These are phyloP conservation scores for Vinca major DNA, from an alignment of 305 asterid genomes.

Conservation along the genomic window DNA sequence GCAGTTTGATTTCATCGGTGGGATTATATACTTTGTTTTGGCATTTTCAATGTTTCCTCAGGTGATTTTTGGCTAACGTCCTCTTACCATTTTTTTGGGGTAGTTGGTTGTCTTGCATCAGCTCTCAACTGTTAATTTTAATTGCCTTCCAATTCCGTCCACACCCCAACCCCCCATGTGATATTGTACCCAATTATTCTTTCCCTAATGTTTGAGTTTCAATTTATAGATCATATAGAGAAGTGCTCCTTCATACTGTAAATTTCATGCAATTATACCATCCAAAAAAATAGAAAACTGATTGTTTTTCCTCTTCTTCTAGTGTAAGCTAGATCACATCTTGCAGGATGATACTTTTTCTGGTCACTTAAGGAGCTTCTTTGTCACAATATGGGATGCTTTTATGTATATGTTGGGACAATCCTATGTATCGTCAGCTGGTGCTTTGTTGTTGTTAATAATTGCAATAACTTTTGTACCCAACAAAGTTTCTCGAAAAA, in stretches of 20 bases:
- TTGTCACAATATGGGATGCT: conserved; percentile 74
- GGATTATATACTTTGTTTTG: conserved; percentile 77
- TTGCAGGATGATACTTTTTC: conserved; percentile 72
- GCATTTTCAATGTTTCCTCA: conserved; percentile 97
- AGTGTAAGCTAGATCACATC: conserved; percentile 95
- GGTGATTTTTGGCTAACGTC: conserved; percentile 40
- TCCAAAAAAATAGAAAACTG: conserved; percentile 9
- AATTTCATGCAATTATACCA: background rate
- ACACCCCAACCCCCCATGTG: conserved; percentile 1
- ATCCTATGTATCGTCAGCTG: conserved; percentile 69
- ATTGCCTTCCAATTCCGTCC: background rate
- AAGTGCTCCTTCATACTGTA: background rate
- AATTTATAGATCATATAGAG: background rate
- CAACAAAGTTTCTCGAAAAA: conserved; percentile 70
- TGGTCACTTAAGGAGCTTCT: conserved; percentile 78
- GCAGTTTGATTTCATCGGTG: conserved; percentile 98
- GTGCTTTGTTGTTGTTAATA: conserved; percentile 59
- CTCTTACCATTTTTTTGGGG: background rate
- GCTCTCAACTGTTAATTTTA: background rate
- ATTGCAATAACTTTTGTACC: conserved; percentile 78
- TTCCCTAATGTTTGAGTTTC: background rate
- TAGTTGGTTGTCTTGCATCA: background rate
- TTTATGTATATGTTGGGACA: conserved; percentile 63
- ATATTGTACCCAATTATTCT: background rate
- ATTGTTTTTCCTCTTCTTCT: conserved; percentile 28